Evolutionary conservation across 306 rosid species (phyloP), one percentile per base, ranked within the genome.

Genomic region (Cajanus cajan): DNA sequence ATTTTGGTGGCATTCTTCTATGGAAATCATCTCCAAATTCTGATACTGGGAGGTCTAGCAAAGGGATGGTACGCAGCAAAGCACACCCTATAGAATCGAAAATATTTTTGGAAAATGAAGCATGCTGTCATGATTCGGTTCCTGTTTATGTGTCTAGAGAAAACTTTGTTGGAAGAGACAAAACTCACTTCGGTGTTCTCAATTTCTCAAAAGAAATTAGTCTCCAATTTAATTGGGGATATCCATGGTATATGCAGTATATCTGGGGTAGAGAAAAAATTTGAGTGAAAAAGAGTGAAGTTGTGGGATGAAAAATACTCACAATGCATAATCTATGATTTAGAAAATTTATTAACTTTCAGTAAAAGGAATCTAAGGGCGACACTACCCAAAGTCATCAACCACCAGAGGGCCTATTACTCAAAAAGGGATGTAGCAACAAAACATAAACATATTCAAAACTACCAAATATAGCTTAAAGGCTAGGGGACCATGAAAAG

Each of bases 401-500:
- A 51, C 21, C 58, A 51, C 39, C n/a, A 2, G 22, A 1, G 1
- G 14, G 57, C 24, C 19, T 19, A 50, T 51, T 3, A 36, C 24
- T 64, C 16, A 14, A 15, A 48, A 36, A 65, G 65, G 39, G 8
- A 11, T 14, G 41, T 34, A 7, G n/a, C 41, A 16, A 59, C 59
- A 24, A 5, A 74, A 39, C 24, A 54, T 24, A 37, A 68, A 25
- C 24, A 54, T 24, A 37, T 52, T 52, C 19, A 43, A 68, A 66
- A 66, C 34, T 15, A 6, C 43, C 12, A 63, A 63, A 7, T 25
- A 63, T 34, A 63, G 25, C 69, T 15, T 36, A 3, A 62, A 7
- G 5, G 14, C 11, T 14, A 61, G 74, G 71, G 73, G 33, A 65
- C 74, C 74, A 77, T 66, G 57, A 57, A 58, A 80, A 76, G 39